Base-by-base conservation (phyloP, 139 green algal genomes). In the Raphidocelis subcapitata region DNA sequence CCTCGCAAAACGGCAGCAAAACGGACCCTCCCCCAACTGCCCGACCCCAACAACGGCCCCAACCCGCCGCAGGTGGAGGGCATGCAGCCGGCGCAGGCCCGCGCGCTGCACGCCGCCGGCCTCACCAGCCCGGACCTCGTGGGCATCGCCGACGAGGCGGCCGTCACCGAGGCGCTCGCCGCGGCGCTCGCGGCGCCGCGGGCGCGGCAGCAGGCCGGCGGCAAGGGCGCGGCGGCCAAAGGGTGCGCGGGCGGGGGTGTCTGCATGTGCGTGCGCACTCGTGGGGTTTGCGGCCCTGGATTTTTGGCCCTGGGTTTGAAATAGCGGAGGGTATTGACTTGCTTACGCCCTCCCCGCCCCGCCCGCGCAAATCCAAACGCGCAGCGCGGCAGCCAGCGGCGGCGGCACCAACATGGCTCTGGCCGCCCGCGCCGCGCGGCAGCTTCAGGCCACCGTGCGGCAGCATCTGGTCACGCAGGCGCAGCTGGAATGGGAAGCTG, bases 1-100 rank as follows among this genome's bases (percentile, higher is more conserved):
- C n/a, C n/a, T n/a, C n/a, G n/a, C n/a, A n/a, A n/a, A n/a, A n/a
- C n/a, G n/a, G n/a, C n/a, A n/a, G n/a, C n/a, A n/a, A n/a, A n/a
- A n/a, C n/a, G n/a, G n/a, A n/a, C n/a, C n/a, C n/a, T n/a, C n/a
- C n/a, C n/a, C n/a, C n/a, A n/a, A n/a, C n/a, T n/a, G n/a, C n/a
- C n/a, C n/a, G n/a, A n/a, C n/a, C n/a, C n/a, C n/a, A n/a, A n/a
- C n/a, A n/a, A n/a, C n/a, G n/a, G n/a, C 41, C 41, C 12, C 41
- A 49, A 49, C 41, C 41, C 41, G 41, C 41, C 41, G 41, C 41
- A 77, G 70, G 61, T 88, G n/a, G n/a, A 65, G 15, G 73, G 62
- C n/a, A 81, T 88, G 78, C 72, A 67, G 26, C 77, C 81, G 2
- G 47, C 62, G 14, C 62, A 81, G 29, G 83, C 83, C 1, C 41